These are phyloP conservation scores for Boechera stricta DNA, from an alignment of 345 rosid genomes.

Conservation along the genomic window DNA sequence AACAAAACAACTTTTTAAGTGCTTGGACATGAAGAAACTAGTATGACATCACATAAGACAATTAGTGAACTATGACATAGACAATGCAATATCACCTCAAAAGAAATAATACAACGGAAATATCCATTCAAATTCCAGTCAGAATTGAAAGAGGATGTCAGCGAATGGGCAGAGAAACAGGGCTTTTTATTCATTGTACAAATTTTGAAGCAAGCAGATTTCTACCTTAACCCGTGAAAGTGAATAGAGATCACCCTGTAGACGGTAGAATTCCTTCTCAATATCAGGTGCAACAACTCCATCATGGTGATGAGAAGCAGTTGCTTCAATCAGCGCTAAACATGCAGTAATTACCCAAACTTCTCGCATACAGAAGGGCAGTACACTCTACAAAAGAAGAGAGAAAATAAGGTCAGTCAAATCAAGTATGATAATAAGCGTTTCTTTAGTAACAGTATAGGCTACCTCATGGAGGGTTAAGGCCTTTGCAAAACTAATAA, in stretches of 20 bases:
- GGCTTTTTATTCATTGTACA: conserved; percentile 13
- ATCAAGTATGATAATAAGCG: conserved; percentile 18
- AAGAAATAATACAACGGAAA: conserved; percentile 2
- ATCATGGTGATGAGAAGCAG: conserved; percentile 69
- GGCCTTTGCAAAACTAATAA: conserved; percentile 80
- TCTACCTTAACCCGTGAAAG: conserved; percentile 88
- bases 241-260: conserved; percentile 95
- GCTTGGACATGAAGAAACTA: conserved; percentile 19
- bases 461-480: conserved; percentile 80
- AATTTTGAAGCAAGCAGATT: conserved; percentile 20
- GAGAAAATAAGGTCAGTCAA: conserved; percentile 32
- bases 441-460: conserved; percentile 26
- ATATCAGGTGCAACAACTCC: conserved; percentile 72
- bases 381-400: conserved; percentile 51
- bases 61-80: conserved; percentile 11
- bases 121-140: not conserved
- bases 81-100: conserved; percentile 30
- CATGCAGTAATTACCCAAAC: conserved; percentile 96
- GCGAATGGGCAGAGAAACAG: conserved; percentile 22
- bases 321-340: conserved; percentile 71
- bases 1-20: conserved; percentile 12
- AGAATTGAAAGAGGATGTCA: conserved; percentile 8
- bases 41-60: conserved; percentile 20
- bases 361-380: conserved; percentile 89
- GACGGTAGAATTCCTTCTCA: conserved; percentile 91